phyloP scores from a whole-genome alignment of 495 filamentous ascomycete genomes.

The Penicillium steckii region DNA sequence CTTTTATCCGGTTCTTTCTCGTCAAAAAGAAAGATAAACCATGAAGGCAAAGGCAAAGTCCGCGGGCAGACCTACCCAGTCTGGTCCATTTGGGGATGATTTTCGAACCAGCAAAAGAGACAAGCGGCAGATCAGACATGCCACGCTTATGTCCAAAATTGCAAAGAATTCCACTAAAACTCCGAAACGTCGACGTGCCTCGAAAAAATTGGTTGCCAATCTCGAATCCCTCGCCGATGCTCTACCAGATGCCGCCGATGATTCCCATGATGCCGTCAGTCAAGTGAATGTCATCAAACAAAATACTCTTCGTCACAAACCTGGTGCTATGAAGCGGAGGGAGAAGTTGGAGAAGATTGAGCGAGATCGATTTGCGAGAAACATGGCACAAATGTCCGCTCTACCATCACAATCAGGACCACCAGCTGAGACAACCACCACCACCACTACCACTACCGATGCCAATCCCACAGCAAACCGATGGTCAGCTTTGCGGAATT shows the following conservation, averaged over 20 bases:
- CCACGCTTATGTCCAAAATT: slow-evolving; percentile 71
- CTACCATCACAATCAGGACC: slow-evolving; percentile 21
- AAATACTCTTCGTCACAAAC: slow-evolving; percentile 67
- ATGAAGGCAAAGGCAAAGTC: slow-evolving; percentile 29
- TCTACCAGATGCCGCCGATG: slow-evolving; percentile 57
- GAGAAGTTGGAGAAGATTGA: slow-evolving; percentile 75
- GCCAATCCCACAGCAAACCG: slow-evolving; percentile 50
- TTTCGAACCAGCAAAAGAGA: slow-evolving; percentile 71
- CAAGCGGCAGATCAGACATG: slow-evolving; percentile 75
- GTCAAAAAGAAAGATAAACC: slow-evolving; percentile 4
- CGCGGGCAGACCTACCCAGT: slow-evolving; percentile 22
- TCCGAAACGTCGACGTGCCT: slow-evolving; percentile 62
- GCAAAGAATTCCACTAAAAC: slow-evolving; percentile 55
- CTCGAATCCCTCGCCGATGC: slow-evolving; percentile 77
- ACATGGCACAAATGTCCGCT: slow-evolving; percentile 63
- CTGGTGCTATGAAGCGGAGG: slow-evolving; percentile 80
- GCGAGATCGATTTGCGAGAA: slow-evolving; percentile 77
- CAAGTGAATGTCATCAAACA: slow-evolving; percentile 57
- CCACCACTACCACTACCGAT: slow-evolving; percentile 13
- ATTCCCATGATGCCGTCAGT: slow-evolving; percentile 31
- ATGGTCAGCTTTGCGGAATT: slow-evolving; percentile 67
- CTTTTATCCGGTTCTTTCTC: slow-evolving; percentile 9
- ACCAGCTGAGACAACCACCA: slow-evolving; percentile 8
- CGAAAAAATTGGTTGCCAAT: slow-evolving; percentile 74
- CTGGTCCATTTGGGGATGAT: slow-evolving; percentile 34